These are phyloP conservation scores for Coemansia sp. DNA, from an alignment of 192 early-diverging fungal species.

Conservation along the genomic window DNA sequence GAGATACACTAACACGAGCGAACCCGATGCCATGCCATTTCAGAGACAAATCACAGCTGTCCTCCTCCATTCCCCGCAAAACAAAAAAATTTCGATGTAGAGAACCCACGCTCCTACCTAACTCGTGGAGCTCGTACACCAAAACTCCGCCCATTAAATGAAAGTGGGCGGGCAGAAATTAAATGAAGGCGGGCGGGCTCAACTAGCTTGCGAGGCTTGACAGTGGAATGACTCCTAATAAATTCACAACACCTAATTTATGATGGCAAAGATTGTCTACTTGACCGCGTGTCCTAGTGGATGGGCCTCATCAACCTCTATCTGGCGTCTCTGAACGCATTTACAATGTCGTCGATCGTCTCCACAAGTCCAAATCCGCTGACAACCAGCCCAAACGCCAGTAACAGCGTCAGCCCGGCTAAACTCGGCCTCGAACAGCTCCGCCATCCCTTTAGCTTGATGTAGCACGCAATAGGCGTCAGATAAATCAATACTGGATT, in stretches of 20 bases:
- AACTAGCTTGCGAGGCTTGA: background rate
- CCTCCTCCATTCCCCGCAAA: background rate
- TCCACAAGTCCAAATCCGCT: conserved; percentile 67
- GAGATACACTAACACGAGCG: background rate
- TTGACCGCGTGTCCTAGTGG: background rate
- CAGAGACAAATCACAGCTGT: background rate
- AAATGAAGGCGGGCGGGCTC: background rate
- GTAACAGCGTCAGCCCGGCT: conserved; percentile 34
- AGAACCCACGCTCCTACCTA: background rate
- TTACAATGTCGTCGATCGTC: conserved; percentile 60
- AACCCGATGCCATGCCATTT: background rate
- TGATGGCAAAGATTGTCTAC: background rate
- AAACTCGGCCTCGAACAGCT: conserved; percentile 33
- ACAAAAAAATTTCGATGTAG: background rate
- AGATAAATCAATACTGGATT: conserved; percentile 72
- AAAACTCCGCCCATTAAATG: background rate
- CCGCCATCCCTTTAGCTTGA: conserved; percentile 66
- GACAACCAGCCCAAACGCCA: conserved; percentile 59
- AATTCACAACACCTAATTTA: background rate
- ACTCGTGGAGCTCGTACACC: background rate
- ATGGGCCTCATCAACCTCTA: background rate
- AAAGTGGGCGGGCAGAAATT: background rate
- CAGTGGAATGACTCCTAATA: background rate
- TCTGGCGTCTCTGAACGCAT: conserved; percentile 30
- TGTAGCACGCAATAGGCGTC: conserved; percentile 72